Evolutionary conservation across 2,329 filamentous ascomycete genomes (phyloP), one percentile per base, ranked within the genome.

Genomic region (Trichoderma oligosporum): DNA sequence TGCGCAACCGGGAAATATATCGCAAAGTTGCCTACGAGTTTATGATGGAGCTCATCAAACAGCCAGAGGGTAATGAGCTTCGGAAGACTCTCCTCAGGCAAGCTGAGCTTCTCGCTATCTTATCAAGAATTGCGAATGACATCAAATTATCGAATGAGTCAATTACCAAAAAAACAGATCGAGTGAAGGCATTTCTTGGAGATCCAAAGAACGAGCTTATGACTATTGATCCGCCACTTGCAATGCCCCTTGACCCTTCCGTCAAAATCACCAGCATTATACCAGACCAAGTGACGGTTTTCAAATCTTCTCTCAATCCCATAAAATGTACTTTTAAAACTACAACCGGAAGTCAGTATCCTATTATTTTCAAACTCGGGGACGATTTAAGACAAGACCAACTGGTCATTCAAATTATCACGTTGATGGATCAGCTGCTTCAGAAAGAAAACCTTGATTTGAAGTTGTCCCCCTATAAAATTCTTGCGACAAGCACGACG

Each of bases 331-430:
- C 89, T 8, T 97, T 97, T 76, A 92, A 88, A 67, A 96, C 92
- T 0, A 80, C 83, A 0, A 82, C 82, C 2, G 89, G 89, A 7
- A 82, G 81, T 36, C 88, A 86, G 59, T 99, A 97, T 68, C 88
- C 93, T 8, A 88, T 99, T 62, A 88, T 97, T 53, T 99, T 99
- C 82, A 99, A 99, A 73, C 91, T 91, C 1, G 94, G 94, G 33
- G 94, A 99, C 69, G 94, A 99, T 69, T 79, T 99, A 51, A 88
- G 94, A 12, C 94, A 99, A 73, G 94, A 99, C 68, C 94, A 99
- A 69, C 83, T 99, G 2, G 93, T 99, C 33, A 95, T 99, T 55
- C 94, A 85, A 67, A 97, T 97, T 67, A 97, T 99, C 70, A 96
- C 91, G 0, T 81, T 99, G 14, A 99, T 99, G 94, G 94, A 99